A percentile compares a stretch with the other conserved stretches of the same genome.
Evolutionary conservation across 2,329 filamentous ascomycete species (phyloP).

Genomic region (Dactylellina leptospora): DNA sequence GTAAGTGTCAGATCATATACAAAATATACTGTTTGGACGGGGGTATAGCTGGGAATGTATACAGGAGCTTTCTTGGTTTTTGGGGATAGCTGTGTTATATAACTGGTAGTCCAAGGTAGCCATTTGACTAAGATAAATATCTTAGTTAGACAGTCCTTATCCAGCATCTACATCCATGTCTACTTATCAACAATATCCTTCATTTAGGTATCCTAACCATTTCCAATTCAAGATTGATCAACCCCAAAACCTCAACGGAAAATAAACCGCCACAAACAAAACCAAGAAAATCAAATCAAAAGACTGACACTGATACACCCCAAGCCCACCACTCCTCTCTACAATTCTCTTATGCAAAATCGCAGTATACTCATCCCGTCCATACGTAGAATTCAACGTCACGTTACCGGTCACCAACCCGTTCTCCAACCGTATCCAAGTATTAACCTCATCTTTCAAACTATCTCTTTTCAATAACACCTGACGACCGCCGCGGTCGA

Average conservation of each 20-base stretch:
- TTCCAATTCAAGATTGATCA: too few species aligned
- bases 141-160: too few species aligned
- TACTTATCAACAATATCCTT: too few species aligned
- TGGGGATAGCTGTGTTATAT: too few species aligned
- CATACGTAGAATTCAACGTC: constrained; percentile 40
- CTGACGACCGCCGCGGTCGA: constrained; percentile 17
- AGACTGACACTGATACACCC: not conserved
- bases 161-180: too few species aligned
- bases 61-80: too few species aligned
- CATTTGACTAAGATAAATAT: too few species aligned
- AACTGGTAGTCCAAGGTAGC: too few species aligned
- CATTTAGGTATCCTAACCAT: too few species aligned
- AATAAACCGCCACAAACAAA: not conserved
- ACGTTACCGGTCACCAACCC: constrained; percentile 6
- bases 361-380: constrained; percentile 8
- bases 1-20: constrained; percentile 57
- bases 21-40: too few species aligned
- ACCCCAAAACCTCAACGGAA: not conserved
- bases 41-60: too few species aligned
- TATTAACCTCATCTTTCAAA: not conserved
- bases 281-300: not conserved
- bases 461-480: constrained; percentile 16
- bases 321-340: not conserved
- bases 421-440: constrained; percentile 31
- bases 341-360: not conserved